Percentiles rank a stretch among this genome's conserved stretches.
These are phyloP conservation scores for Hymenoscyphus infarciens DNA, from an alignment of 2,329 filamentous ascomycete genomes.

Conservation along the genomic window DNA sequence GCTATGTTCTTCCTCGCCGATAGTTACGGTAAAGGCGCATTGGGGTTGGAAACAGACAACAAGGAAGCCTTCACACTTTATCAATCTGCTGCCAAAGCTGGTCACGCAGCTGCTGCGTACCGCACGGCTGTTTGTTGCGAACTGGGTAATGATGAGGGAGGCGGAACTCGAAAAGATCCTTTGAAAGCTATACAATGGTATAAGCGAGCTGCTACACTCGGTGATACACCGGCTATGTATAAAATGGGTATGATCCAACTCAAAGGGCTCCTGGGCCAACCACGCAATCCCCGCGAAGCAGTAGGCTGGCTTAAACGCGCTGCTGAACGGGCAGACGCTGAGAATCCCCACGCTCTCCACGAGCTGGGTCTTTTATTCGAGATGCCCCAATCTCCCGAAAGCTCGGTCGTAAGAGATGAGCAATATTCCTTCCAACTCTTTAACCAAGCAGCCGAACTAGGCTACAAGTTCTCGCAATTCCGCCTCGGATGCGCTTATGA, in stretches of 20 bases:
- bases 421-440: slow-evolving; percentile 78
- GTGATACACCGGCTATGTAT: slow-evolving; percentile 94
- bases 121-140: slow-evolving; percentile 96
- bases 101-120: slow-evolving; percentile 84
- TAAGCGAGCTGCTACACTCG: slow-evolving; percentile 82
- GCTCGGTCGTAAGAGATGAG: slow-evolving; percentile 72
- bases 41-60: slow-evolving; percentile 76
- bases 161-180: slow-evolving; percentile 85
- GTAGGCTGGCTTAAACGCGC: slow-evolving; percentile 91
- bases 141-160: slow-evolving; percentile 89
- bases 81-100: slow-evolving; percentile 86
- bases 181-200: slow-evolving; percentile 98
- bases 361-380: slow-evolving; percentile 71
- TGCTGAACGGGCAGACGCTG: slow-evolving; percentile 78
- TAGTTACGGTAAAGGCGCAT: slow-evolving; percentile 74
- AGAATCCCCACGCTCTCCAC: slow-evolving; percentile 93
- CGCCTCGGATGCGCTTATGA: slow-evolving; percentile 85
- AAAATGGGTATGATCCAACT: slow-evolving; percentile 96
- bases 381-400: slow-evolving; percentile 53
- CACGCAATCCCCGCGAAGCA: slow-evolving; percentile 76
- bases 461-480: slow-evolving; percentile 95
- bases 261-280: slow-evolving; percentile 89
- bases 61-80: slow-evolving; percentile 94
- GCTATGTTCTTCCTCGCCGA: slow-evolving; percentile 95
- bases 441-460: slow-evolving; percentile 77